phyloP scores from a whole-genome alignment of 208 protist species.

The Tetramitus jugosus region DNA sequence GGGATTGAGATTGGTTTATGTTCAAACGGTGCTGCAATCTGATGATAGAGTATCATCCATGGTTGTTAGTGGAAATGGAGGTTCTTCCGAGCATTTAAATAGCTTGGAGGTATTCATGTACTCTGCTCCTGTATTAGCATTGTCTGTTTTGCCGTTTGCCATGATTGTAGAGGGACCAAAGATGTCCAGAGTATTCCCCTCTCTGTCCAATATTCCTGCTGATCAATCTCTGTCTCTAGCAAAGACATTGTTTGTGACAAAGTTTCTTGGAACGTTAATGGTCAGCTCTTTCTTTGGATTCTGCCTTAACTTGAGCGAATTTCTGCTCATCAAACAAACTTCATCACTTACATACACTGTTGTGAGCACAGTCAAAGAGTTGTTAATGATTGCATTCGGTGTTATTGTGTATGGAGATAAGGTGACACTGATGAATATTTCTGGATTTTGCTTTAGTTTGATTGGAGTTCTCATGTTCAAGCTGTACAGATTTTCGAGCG shows the following conservation, averaged over 20 bases:
- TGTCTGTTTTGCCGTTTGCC: neutral
- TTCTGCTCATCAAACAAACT: neutral
- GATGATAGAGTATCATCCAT: neutral
- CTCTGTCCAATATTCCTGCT: neutral
- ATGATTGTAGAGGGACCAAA: neutral
- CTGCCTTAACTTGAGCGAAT: conserved; percentile 1
- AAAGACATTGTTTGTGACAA: neutral
- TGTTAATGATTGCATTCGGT: neutral
- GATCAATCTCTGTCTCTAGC: neutral
- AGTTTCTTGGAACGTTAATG: neutral
- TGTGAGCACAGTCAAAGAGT: neutral
- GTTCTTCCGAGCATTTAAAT: neutral
- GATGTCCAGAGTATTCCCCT: neutral
- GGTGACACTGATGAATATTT: neutral
- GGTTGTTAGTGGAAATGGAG: neutral
- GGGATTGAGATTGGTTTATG: neutral
- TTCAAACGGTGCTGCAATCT: neutral
- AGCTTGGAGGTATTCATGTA: neutral
- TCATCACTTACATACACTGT: neutral
- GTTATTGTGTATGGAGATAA: neutral
- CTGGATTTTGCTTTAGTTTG: neutral
- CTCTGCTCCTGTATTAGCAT: neutral
- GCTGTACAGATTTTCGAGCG: neutral
- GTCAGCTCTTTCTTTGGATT: neutral
- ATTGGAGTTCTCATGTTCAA: conserved; percentile 6